A percentile compares a stretch with the other conserved stretches of the same genome.
These are phyloP conservation scores for Canavalia gladiata DNA, from an alignment of 306 rosid species.

Conservation along the genomic window DNA sequence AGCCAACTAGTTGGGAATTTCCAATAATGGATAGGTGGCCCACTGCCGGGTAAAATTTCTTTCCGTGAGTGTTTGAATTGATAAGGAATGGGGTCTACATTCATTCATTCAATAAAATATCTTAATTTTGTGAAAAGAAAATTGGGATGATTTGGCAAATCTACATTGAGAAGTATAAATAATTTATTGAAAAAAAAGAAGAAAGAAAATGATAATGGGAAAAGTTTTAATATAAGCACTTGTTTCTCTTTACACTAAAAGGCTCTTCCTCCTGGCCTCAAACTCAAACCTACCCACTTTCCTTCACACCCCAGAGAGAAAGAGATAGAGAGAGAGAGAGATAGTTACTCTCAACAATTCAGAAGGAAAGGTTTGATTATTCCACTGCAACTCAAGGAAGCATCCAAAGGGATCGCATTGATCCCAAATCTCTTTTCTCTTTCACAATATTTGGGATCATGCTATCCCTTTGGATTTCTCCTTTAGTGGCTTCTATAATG, in stretches of 20 bases:
- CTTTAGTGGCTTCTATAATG: slow-evolving; percentile 47
- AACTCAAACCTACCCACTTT: slow-evolving; percentile 43
- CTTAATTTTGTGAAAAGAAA: neutral
- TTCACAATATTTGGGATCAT: slow-evolving; percentile 50
- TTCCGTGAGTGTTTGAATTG: slow-evolving; percentile 41
- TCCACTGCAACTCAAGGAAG: slow-evolving; percentile 54
- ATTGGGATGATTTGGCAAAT: neutral
- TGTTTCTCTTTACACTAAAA: slow-evolving; percentile 17
- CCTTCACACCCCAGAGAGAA: neutral
- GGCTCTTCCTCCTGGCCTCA: slow-evolving; percentile 6
- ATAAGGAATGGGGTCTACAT: slow-evolving; percentile 46
- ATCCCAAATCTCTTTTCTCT: slow-evolving; percentile 39
- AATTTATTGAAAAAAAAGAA: neutral
- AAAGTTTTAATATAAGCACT: slow-evolving; percentile 36
- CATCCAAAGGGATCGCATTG: slow-evolving; percentile 67
- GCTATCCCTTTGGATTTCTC: slow-evolving; percentile 58
- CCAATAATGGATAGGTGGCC: slow-evolving; percentile 51
- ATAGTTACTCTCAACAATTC: slow-evolving; percentile 3
- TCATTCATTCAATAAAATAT: slow-evolving; percentile 29
- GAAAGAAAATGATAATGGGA: neutral
- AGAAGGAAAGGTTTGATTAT: slow-evolving; percentile 21
- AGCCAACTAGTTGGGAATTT: slow-evolving; percentile 49
- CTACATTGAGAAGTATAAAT: neutral
- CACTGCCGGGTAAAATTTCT: slow-evolving; percentile 35
- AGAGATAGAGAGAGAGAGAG: neutral